Conservation (phyloP, 148 eudicot species). For the Fallopia convolvulus region DNA sequence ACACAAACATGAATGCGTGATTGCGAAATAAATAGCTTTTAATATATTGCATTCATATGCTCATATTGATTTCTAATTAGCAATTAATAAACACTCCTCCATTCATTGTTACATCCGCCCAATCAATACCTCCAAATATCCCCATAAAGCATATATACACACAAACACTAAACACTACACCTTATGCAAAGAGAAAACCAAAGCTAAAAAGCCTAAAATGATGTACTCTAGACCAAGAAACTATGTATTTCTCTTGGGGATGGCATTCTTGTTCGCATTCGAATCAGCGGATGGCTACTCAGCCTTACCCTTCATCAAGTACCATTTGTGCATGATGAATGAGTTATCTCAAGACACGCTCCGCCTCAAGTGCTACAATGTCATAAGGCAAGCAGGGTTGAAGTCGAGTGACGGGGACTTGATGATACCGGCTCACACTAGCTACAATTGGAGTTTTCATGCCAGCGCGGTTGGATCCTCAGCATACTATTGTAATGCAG, state of each 20-base stretch:
- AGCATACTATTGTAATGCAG: neutral
- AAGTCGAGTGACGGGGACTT: neutral
- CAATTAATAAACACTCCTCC: no score
- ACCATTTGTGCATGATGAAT: neutral
- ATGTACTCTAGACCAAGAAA: neutral
- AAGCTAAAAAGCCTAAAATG: neutral
- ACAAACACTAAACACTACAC: neutral
- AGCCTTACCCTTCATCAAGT: neutral
- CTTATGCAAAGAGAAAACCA: neutral
- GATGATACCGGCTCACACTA: neutral
- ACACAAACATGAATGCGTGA: no score
- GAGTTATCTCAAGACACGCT: neutral
- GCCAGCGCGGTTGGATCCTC: neutral
- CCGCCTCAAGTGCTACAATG: neutral
- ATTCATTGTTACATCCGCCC: no score
- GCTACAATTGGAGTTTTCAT: neutral
- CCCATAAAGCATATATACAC: neutral
- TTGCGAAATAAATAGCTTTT: no score
- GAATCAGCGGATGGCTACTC: neutral
- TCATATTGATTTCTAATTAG: no score
- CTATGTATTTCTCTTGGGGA: neutral
- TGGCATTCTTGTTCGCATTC: neutral
- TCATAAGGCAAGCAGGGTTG: neutral
- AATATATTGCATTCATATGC: no score
- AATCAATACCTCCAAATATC: no score